These are phyloP conservation scores for Metschnikowia continentalis DNA, from an alignment of 805 yeast species.

Conservation along the genomic window DNA sequence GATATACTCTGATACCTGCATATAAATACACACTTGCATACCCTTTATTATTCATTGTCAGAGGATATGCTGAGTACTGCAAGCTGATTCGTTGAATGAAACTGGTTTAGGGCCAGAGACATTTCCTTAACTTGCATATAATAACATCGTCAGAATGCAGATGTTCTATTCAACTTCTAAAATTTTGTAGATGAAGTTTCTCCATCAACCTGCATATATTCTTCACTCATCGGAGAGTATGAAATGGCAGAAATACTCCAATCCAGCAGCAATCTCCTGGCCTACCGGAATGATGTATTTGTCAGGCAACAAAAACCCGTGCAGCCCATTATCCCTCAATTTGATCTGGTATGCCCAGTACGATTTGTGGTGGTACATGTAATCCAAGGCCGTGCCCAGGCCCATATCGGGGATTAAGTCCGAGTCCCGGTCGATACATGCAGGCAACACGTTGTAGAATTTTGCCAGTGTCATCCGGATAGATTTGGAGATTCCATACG, in stretches of 20 bases:
- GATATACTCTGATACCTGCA: too few relatives aligned
- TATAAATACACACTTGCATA: too few relatives aligned
- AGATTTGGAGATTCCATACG: slow-evolving; percentile 74
- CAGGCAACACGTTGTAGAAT: slow-evolving; percentile 64
- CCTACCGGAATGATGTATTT: slow-evolving; percentile 74
- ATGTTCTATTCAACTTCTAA: too few relatives aligned
- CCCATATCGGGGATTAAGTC: slow-evolving; percentile 73
- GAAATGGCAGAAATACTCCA: slow-evolving; percentile 54
- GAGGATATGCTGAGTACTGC: too few relatives aligned
- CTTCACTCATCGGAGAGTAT: slow-evolving; percentile 27
- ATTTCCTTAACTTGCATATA: too few relatives aligned
- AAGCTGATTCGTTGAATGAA: too few relatives aligned
- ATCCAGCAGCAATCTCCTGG: slow-evolving; percentile 62
- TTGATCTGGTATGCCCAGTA: slow-evolving; percentile 83
- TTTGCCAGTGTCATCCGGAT: slow-evolving; percentile 63
- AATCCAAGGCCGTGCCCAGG: slow-evolving; percentile 76
- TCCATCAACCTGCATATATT: too few relatives aligned
- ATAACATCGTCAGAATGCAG: too few relatives aligned
- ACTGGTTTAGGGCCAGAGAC: too few relatives aligned
- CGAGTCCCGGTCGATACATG: slow-evolving; percentile 74
- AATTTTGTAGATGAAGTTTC: too few relatives aligned
- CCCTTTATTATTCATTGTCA: too few relatives aligned
- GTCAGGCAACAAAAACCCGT: slow-evolving; percentile 76
- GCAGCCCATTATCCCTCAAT: slow-evolving; percentile 75
- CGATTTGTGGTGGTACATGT: slow-evolving; percentile 77